phyloP scores from a whole-genome alignment of 2,329 filamentous ascomycete species.

The Aspergillus luchuensis region DNA sequence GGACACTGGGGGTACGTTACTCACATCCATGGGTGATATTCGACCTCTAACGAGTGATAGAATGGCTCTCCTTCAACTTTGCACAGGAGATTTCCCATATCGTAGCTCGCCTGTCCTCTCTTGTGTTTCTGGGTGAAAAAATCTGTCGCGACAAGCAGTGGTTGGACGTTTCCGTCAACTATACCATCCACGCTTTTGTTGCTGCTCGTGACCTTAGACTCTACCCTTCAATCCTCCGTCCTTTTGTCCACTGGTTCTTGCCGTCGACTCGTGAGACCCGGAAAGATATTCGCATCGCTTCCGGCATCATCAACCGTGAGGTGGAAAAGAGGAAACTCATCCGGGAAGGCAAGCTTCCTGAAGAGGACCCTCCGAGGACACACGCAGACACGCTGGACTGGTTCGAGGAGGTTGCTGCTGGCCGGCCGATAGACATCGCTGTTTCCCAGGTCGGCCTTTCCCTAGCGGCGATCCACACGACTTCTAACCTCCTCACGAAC shows the following conservation, averaged over 20 bases:
- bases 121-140: constrained; percentile 55
- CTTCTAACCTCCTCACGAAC: constrained; percentile 46
- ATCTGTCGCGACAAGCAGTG: constrained; percentile 57
- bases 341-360: constrained; percentile 22
- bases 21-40: not conserved
- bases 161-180: constrained; percentile 46
- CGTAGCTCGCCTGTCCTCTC: constrained; percentile 57
- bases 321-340: constrained; percentile 27
- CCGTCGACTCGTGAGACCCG: constrained; percentile 46
- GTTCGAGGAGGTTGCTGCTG: constrained; percentile 24
- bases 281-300: constrained; percentile 40
- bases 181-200: constrained; percentile 23
- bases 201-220: constrained; percentile 44
- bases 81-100: constrained; percentile 56
- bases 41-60: constrained; percentile 28
- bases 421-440: constrained; percentile 20
- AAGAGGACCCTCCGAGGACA: constrained; percentile 17
- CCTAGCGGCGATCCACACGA: constrained; percentile 39
- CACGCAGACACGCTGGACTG: constrained; percentile 34
- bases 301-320: constrained; percentile 35
- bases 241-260: constrained; percentile 49
- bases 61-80: constrained; percentile 59
- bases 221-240: constrained; percentile 45
- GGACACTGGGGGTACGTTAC: constrained; percentile 27
- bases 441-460: constrained; percentile 30